Conservation (phyloP, 805 yeast species). For the Wickerhamomyces hampshirensis region DNA sequence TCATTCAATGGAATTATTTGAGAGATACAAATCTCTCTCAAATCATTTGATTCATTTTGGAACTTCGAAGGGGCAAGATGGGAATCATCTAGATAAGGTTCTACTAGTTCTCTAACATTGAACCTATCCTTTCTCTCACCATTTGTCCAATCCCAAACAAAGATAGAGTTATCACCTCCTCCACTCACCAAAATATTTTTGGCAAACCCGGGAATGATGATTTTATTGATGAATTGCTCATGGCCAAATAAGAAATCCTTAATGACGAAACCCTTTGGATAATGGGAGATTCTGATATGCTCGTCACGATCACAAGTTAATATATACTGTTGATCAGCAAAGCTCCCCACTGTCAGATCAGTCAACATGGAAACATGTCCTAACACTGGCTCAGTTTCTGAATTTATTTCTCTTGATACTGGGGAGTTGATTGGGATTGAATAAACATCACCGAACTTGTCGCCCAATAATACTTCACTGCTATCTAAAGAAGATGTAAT, state of each 20-base stretch:
- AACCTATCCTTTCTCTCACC: slow-evolving; percentile 43
- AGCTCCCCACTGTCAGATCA: slow-evolving; percentile 48
- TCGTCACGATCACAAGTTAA: slow-evolving; percentile 93
- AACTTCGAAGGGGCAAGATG: slow-evolving; percentile 66
- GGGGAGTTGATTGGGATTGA: slow-evolving; percentile 40
- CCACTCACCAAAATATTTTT: slow-evolving; percentile 61
- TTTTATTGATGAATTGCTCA: slow-evolving; percentile 68
- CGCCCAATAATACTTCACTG: slow-evolving; percentile 70
- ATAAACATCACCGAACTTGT: slow-evolving; percentile 95
- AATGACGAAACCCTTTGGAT: slow-evolving; percentile 73
- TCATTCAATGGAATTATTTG: slow-evolving; percentile 33
- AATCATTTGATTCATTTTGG: slow-evolving; percentile 43
- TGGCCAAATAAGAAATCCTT: slow-evolving; percentile 87
- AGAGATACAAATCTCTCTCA: slow-evolving; percentile 50
- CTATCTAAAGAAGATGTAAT: slow-evolving; percentile 59
- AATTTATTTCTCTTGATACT: slow-evolving; percentile 30
- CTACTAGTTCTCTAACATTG: slow-evolving; percentile 38
- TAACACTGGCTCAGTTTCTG: slow-evolving; percentile 61
- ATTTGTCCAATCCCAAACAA: slow-evolving; percentile 74
- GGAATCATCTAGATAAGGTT: slow-evolving; percentile 43
- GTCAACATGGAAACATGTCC: slow-evolving; percentile 98
- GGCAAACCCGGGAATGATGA: slow-evolving; percentile 52
- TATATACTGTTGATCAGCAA: slow-evolving; percentile 44
- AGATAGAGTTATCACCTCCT: slow-evolving; percentile 82
- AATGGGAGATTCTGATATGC: slow-evolving; percentile 80